These are phyloP conservation scores for Symmetrospora coprosmae DNA, from an alignment of 768 basidiomycete species.

Conservation along the genomic window DNA sequence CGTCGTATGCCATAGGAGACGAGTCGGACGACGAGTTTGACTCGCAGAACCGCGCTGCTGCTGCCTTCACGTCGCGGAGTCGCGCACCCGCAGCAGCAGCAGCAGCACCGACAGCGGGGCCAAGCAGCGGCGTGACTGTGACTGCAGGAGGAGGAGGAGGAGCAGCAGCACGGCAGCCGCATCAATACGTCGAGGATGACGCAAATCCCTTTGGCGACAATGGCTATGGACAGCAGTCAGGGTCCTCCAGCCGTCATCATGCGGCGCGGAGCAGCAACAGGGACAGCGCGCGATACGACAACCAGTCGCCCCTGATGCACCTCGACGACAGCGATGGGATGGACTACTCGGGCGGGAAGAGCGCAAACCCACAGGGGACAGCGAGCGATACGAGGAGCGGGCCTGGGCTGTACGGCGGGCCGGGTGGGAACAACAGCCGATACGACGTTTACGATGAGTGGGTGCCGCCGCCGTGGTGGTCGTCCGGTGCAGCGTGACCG, in stretches of 20 bases:
- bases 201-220: slow-evolving; percentile 13
- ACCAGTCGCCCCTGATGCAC: neutral
- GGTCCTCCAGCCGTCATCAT: neutral
- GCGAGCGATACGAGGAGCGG: neutral
- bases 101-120: slow-evolving; percentile 5
- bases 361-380: slow-evolving; percentile 15
- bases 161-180: neutral
- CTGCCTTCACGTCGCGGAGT: too few species aligned
- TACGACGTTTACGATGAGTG: slow-evolving; percentile 21
- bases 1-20: slow-evolving; percentile 18
- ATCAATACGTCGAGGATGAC: slow-evolving; percentile 18
- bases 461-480: too few species aligned
- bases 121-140: neutral
- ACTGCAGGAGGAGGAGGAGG: neutral
- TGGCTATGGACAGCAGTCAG: too few species aligned
- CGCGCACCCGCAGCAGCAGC: slow-evolving; percentile 6
- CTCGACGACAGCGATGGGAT: slow-evolving; percentile 1
- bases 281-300: neutral
- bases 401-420: too few species aligned
- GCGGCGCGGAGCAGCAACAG: neutral
- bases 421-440: slow-evolving; percentile 8
- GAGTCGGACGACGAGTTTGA: slow-evolving; percentile 19
- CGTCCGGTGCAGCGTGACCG: neutral
- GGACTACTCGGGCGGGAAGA: slow-evolving; percentile 15
- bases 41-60: neutral